A percentile compares a stretch with the other conserved stretches of the same genome.
Evolutionary conservation across 202 grass and related monocot genomes (phyloP).

Genomic region (Zoysia matrella): DNA sequence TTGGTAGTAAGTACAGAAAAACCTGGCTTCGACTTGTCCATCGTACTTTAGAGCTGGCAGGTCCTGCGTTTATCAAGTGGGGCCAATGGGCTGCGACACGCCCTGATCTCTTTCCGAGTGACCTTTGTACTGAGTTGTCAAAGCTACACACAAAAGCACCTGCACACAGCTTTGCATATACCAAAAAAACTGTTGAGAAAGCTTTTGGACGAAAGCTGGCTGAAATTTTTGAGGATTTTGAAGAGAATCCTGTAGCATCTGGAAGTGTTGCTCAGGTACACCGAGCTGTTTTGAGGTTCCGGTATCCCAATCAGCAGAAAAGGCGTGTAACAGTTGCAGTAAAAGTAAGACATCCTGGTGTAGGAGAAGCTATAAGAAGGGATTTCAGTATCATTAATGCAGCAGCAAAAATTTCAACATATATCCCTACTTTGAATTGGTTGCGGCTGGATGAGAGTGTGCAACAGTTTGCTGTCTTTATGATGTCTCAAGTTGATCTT

Average conservation of each 20-base stretch:
- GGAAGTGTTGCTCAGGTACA: constrained; percentile 98
- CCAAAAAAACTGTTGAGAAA: constrained; percentile 91
- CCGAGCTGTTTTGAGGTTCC: constrained; percentile 73
- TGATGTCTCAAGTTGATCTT: constrained; percentile 99
- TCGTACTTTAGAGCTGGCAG: constrained; percentile 79
- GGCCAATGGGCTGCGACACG: constrained; percentile 97
- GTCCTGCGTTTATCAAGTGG: constrained; percentile 99
- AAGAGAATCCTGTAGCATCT: constrained; percentile 93
- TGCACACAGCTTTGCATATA: constrained; percentile 83
- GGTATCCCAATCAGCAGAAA: constrained; percentile 53
- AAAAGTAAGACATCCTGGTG: constrained; percentile 94
- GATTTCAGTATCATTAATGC: constrained; percentile 95
- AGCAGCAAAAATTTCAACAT: constrained; percentile 82
- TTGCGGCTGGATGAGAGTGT: constrained; percentile 94
- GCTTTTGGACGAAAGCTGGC: constrained; percentile 87
- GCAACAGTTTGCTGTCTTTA: constrained; percentile 98
- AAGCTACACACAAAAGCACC: constrained; percentile 93
- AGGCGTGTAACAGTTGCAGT: constrained; percentile 75
- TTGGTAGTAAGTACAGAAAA: constrained; percentile 72
- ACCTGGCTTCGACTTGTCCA: constrained; percentile 84
- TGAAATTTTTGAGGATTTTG: constrained; percentile 94
- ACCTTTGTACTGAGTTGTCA: constrained; percentile 79
- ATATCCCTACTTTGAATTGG: constrained; percentile 81
- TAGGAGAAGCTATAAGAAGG: constrained; percentile 89
- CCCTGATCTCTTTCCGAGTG: constrained; percentile 86